Base-by-base conservation (phyloP, 1,284 basidiomycete genomes). In the Limonomyces culmigenus region DNA sequence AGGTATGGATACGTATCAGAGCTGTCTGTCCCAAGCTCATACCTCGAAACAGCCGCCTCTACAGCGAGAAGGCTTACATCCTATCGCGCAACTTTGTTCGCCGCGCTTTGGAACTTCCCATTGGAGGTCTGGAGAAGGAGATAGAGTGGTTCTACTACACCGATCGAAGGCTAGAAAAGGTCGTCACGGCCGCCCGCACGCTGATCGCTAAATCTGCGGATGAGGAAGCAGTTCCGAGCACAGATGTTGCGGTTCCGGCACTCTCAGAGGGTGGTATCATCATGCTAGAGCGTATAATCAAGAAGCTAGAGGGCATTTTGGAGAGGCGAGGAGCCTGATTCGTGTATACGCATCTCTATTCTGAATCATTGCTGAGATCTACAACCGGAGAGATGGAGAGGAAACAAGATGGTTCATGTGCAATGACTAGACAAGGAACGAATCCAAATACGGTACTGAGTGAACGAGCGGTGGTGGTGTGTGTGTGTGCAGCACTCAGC, bases 11-110 rank as follows among this genome's bases (percentile, higher is more conserved):
- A 27, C 8, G n/a, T 27, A 27, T 8, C 25, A 8, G 8, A n/a
- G 25, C 8, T 27, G 10, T 8, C 25, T 27, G 25, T n/a, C n/a
- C n/a, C 10, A 27, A n/a, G 25, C 25, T 27, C n/a, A 27, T 27
- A 8, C 8, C 25, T n/a, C 8, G 11, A 30, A 32, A 2, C 42
- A 83, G 81, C 48, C 79, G 83, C 33, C 52, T 88, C 6, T 91
- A 91, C 56, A 87, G 65, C 52, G 91, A 95, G 55, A 92, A 91
- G 55, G 88, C 88, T 2, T 95, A 85, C 48, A 84, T 93, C 29
- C 65, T 93, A 19, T 87, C 89, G 4, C 67, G 89, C 19, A 81
- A 76, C 3, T 95, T 95, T 52, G 76, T 95, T 32, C 76, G 78
- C 13, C 75, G 80, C 10, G 88, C 86, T 4, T 67, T 95, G 11